Base-by-base conservation (phyloP, 2,329 filamentous ascomycete species). In the Capronia epimyces region DNA sequence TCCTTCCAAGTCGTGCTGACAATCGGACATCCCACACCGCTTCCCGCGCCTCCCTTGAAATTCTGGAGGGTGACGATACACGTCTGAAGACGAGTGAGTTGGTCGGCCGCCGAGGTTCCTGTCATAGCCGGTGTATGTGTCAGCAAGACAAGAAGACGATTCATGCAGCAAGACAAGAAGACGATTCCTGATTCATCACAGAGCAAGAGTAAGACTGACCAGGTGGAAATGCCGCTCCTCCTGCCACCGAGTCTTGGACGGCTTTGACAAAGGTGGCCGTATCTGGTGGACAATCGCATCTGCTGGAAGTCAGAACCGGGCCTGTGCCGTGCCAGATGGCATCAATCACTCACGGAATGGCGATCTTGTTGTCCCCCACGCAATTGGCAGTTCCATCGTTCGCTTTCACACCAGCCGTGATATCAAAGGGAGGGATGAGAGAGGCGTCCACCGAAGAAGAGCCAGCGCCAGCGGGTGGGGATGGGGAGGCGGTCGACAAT, bases 311-410 rank as follows among this genome's bases (percentile, higher is more conserved):
- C 22, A 56, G 43, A 18, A 1, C 34, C 12, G 18, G 34, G 6
- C 13, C 34, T 3, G 34, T 3, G 16, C 6, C 1, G 16, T 37
- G 34, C 8, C 10, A 13, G 37, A 12, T 18, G 5, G 3, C 22
- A 9, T 2, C 9, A 16, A 18, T n/a, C 15, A 50, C 55, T 52
- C 43, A 57, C 50, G 56, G 56, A 13, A 59, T 59, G n/a, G 25
- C 39, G 6, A 44, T 49, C 13, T 45, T 42, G 22, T 43, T 47
- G 20, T 52, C 48, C 5, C 56, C 56, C 3, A 52, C 56, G 43
- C 56, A 59, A 37, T 56, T 56, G n/a, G 53, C 53, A 15, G 56
- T 56, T 20, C 53, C 56, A 16, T 56, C 56, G 25, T 31, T 56
- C 9, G 51, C 40, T 36, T 54, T 52, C 27, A 59, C 31, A 16